phyloP scores from a whole-genome alignment of 768 basidiomycete genomes.

The Agrocybe praecox region DNA sequence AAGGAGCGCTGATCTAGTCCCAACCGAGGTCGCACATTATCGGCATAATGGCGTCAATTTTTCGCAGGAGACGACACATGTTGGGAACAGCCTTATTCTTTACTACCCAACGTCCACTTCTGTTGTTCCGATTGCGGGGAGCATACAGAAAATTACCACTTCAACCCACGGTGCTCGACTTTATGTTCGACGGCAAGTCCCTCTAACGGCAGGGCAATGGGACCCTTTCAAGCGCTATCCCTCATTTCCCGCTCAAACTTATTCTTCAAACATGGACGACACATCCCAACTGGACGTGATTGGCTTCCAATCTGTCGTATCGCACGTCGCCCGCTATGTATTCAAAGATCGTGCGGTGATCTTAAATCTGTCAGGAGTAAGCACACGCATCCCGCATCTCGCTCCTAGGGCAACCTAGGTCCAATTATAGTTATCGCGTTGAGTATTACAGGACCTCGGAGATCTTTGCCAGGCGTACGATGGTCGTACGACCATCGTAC shows the following conservation, averaged over 20 bases:
- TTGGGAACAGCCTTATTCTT: slow-evolving; percentile 25
- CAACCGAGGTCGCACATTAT: slow-evolving; percentile 11
- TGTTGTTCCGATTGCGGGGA: slow-evolving; percentile 12
- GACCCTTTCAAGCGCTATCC: slow-evolving; percentile 22
- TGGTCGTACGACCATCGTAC: too few species aligned
- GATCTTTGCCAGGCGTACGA: too few species aligned
- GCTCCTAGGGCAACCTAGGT: too few species aligned
- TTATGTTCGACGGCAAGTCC: slow-evolving; percentile 14
- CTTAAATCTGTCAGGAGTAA: slow-evolving; percentile 32
- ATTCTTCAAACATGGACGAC: slow-evolving; percentile 11
- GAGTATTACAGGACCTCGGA: too few species aligned
- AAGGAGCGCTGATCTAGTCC: background rate
- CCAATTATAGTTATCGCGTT: too few species aligned
- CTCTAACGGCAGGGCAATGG: background rate
- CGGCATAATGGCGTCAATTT: slow-evolving; percentile 11
- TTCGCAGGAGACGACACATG: slow-evolving; percentile 16
- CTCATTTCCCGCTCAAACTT: slow-evolving; percentile 20
- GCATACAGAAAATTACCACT: slow-evolving; percentile 20
- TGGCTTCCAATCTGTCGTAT: slow-evolving; percentile 18
- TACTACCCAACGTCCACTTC: slow-evolving; percentile 15
- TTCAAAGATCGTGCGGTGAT: slow-evolving; percentile 9
- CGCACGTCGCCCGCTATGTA: slow-evolving; percentile 21
- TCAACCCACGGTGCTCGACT: background rate
- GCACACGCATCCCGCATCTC: too few species aligned
- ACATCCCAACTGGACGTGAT: slow-evolving; percentile 13